phyloP scores from a whole-genome alignment of 164 flowering plant species.

The Euptelea pleiosperma region DNA sequence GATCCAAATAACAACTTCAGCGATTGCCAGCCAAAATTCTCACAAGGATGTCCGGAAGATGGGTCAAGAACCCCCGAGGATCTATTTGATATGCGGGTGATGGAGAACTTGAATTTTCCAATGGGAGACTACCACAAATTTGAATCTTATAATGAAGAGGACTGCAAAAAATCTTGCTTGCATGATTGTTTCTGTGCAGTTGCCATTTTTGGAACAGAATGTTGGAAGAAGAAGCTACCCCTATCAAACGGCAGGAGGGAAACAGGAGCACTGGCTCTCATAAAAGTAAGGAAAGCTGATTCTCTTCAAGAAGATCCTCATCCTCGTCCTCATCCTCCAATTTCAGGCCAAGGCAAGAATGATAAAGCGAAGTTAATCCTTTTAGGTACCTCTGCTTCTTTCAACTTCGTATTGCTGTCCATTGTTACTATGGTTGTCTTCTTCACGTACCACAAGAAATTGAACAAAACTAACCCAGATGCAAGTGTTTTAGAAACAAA shows the following conservation, averaged over 20 bases:
- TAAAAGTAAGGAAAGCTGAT: slow-evolving; percentile 23
- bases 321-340: too few relatives aligned
- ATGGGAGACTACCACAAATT: slow-evolving; percentile 21
- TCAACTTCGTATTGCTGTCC: slow-evolving; percentile 14
- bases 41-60: slow-evolving; percentile 16
- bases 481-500: not conserved
- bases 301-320: not conserved
- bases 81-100: slow-evolving; percentile 10
- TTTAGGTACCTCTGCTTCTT: slow-evolving; percentile 21
- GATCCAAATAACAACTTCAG: slow-evolving; percentile 28
- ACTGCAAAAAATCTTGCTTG: slow-evolving; percentile 33
- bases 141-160: slow-evolving; percentile 11
- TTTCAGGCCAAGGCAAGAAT: not conserved
- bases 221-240: slow-evolving; percentile 48
- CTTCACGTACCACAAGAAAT: not conserved
- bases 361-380: slow-evolving; percentile 12
- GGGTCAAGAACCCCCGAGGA: too few relatives aligned
- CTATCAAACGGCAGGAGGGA: slow-evolving; percentile 26
- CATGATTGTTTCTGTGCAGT: slow-evolving; percentile 38
- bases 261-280: slow-evolving; percentile 11
- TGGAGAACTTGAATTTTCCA: slow-evolving; percentile 29
- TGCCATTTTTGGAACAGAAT: slow-evolving; percentile 18
- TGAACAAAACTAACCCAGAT: too few relatives aligned
- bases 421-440: not conserved
- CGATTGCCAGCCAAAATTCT: slow-evolving; percentile 31